Percentiles rank a stretch among this genome's conserved stretches.
phyloP scores from a whole-genome alignment of 768 basidiomycete species.

The Paxillus ammoniavirescens region DNA sequence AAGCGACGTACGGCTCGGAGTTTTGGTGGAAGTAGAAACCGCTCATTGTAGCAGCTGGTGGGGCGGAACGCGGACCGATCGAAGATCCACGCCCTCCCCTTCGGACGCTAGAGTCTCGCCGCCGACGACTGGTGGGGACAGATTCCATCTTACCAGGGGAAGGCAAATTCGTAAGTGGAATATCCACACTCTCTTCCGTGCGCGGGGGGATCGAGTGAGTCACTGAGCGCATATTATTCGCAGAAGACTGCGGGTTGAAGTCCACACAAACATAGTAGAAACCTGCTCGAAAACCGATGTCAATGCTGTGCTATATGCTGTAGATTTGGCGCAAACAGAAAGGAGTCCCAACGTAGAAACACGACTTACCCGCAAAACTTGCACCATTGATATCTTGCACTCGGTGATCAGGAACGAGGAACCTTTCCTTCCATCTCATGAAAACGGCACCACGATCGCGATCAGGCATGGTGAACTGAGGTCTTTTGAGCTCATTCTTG shows the following conservation, averaged over 20 bases:
- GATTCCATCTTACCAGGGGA: slow-evolving; percentile 37
- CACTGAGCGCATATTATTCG: slow-evolving; percentile 31
- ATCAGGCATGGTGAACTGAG: slow-evolving; percentile 74
- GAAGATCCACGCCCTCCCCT: slow-evolving; percentile 46
- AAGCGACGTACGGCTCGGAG: slow-evolving; percentile 78
- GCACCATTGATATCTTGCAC: slow-evolving; percentile 94
- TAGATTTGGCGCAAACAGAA: background rate
- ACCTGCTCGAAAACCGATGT: slow-evolving; percentile 42
- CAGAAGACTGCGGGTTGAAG: slow-evolving; percentile 64
- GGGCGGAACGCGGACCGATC: slow-evolving; percentile 43
- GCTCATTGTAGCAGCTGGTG: slow-evolving; percentile 71
- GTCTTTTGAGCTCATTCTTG: slow-evolving; percentile 73
- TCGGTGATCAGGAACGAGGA: slow-evolving; percentile 92
- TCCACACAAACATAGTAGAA: slow-evolving; percentile 97
- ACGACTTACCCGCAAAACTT: slow-evolving; percentile 81
- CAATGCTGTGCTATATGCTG: slow-evolving; percentile 16
- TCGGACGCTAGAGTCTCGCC: slow-evolving; percentile 48
- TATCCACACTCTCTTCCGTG: slow-evolving; percentile 24
- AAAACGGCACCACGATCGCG: slow-evolving; percentile 82
- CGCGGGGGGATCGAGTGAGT: slow-evolving; percentile 37
- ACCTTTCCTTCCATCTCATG: slow-evolving; percentile 97
- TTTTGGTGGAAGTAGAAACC: slow-evolving; percentile 95
- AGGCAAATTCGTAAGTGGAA: slow-evolving; percentile 29
- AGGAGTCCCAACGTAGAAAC: slow-evolving; percentile 4
- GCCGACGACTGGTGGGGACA: slow-evolving; percentile 34